A percentile compares a stretch with the other conserved stretches of the same genome.
Conservation (phyloP, 352 stramenopile species). For the Phytophthora constricta region DNA sequence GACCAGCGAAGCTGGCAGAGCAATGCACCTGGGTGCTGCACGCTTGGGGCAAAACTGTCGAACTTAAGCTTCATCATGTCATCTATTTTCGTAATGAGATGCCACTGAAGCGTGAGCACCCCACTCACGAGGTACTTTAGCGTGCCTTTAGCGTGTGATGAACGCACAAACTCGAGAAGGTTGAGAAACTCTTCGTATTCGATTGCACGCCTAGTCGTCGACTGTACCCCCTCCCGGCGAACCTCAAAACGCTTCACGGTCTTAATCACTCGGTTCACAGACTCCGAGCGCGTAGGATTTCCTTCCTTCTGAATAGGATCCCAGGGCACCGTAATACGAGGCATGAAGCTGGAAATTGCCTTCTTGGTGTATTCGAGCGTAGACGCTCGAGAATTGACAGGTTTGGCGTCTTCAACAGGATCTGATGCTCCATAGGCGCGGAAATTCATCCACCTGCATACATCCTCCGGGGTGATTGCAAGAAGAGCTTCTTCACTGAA, state of each 20-base stretch:
- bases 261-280: slow-evolving; percentile 4
- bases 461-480: not conserved
- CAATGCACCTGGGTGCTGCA: slow-evolving; percentile 10
- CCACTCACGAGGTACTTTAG: not conserved
- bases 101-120: slow-evolving; percentile 11
- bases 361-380: slow-evolving; percentile 19
- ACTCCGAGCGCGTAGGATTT: slow-evolving; percentile 12
- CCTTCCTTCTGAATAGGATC: slow-evolving; percentile 10
- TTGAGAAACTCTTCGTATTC: slow-evolving; percentile 24
- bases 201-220: slow-evolving; percentile 1
- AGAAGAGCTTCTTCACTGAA: not conserved
- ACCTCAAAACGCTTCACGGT: not conserved
- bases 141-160: not conserved
- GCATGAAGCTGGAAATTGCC: slow-evolving; percentile 17
- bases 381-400: not conserved
- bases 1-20: slow-evolving; percentile 21
- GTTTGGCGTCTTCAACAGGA: slow-evolving; percentile 3
- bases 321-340: not conserved
- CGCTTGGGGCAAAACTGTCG: slow-evolving; percentile 4
- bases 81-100: slow-evolving; percentile 14
- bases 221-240: not conserved
- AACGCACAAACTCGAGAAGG: slow-evolving; percentile 6
- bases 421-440: not conserved
- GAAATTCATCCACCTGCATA: not conserved
- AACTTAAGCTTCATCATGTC: slow-evolving; percentile 35